These are phyloP conservation scores for Fimicolochytrium jonesii DNA, from an alignment of 192 early-diverging fungal genomes.

Conservation along the genomic window DNA sequence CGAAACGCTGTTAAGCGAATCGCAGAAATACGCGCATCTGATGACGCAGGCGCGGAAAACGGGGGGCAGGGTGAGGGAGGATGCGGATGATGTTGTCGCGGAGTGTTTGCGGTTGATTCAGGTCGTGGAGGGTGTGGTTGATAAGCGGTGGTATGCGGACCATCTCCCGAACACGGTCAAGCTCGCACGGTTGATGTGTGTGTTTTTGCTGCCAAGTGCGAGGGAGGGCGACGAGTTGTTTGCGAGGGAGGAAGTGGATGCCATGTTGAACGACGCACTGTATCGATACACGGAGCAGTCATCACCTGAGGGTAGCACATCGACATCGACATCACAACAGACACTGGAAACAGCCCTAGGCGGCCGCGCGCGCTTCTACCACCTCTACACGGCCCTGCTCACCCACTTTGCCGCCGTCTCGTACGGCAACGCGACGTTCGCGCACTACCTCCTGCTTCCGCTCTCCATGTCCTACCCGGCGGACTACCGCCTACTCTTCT, in stretches of 20 bases:
- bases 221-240: constrained; percentile 20
- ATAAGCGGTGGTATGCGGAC: neutral
- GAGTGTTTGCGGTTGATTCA: constrained; percentile 6
- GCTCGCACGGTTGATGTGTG: constrained; percentile 17
- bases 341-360: constrained; percentile 16
- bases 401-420: constrained; percentile 36
- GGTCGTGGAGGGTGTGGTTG: neutral
- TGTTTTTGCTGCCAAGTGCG: constrained; percentile 29
- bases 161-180: constrained; percentile 1
- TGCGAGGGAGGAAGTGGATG: neutral
- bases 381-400: constrained; percentile 35
- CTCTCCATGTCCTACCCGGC: constrained; percentile 26
- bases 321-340: neutral
- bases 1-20: neutral
- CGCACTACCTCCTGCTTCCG: constrained; percentile 29
- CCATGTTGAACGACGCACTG: neutral
- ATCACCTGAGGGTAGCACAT: neutral
- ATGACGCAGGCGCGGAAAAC: neutral
- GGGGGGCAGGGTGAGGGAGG: neutral
- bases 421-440: constrained; percentile 35
- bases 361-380: constrained; percentile 26
- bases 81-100: constrained; percentile 5
- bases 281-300: neutral
- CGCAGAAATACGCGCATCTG: neutral
- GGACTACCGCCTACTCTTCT: constrained; percentile 38